Conservation (phyloP, 352 stramenopile genomes). For the Phytophthora ramorum region DNA sequence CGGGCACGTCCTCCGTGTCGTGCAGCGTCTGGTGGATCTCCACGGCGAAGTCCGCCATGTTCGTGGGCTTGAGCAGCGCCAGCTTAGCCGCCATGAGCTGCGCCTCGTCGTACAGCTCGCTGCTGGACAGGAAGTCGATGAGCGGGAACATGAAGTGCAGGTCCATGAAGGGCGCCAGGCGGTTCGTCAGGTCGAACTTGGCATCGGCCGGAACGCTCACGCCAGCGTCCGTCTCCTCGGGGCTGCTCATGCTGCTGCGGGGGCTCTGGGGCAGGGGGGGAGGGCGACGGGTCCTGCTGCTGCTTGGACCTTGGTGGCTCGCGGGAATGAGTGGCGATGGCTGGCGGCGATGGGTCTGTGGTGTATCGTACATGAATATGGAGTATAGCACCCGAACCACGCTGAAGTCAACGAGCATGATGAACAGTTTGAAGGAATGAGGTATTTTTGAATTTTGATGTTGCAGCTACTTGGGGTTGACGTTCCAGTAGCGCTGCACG, state of each 20-base stretch:
- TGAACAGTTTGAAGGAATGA: not conserved
- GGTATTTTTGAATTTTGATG: conserved; percentile 8
- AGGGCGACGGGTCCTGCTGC: conserved; percentile 5
- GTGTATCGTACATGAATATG: not conserved
- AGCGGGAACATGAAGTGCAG: conserved; percentile 98
- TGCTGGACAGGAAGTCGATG: conserved; percentile 94
- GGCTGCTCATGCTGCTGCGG: conserved; percentile 37
- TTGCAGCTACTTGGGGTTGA: not conserved
- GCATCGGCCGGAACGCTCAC: conserved; percentile 66
- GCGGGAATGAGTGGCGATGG: conserved; percentile 52
- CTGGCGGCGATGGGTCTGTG: not conserved
- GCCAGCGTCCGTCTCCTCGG: conserved; percentile 53
- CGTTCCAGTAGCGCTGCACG: conserved; percentile 48
- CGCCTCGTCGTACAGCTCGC: conserved; percentile 93
- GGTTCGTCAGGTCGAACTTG: conserved; percentile 95
- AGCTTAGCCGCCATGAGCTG: conserved; percentile 92
- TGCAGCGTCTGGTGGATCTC: conserved; percentile 96
- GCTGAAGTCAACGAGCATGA: not conserved
- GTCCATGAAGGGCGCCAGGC: conserved; percentile 95
- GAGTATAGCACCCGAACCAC: not conserved
- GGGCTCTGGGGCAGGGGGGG: not conserved
- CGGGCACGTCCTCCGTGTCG: conserved; percentile 73
- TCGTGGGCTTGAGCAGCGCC: conserved; percentile 93
- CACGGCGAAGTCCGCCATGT: conserved; percentile 98
- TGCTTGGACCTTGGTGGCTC: conserved; percentile 19